Base-by-base conservation (phyloP, 163 green algal species). In the Volvox carteri region DNA sequence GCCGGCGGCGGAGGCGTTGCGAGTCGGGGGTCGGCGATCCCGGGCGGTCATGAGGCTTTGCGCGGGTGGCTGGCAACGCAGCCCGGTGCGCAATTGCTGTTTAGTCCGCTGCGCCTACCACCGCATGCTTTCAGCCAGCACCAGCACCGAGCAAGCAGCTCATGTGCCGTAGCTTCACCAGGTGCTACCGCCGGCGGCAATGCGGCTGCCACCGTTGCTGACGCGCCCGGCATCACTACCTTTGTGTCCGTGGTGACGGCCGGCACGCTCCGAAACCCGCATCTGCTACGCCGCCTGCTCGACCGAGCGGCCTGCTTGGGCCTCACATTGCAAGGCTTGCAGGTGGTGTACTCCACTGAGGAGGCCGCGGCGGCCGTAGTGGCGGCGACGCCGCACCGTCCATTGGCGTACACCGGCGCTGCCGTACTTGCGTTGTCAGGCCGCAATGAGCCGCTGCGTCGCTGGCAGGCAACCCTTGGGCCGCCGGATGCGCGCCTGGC, bases 381-480 rank as follows among this genome's bases (percentile, higher is more conserved):
- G 54, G 23, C 84, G 37, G 18, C 72, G n/a, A 84, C 72, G n/a
- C 84, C 84, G 54, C 84, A 89, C 54, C 72, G 84, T 6, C 84
- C 84, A 1, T 16, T n/a, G 84, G 39, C 84, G 46, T 89, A 77
- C 84, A 65, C 21, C 11, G 72, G 62, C 6, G 54, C 72, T 19
- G 70, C 84, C 1, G 19, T 84, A 42, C 72, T 89, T 28, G 72
- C 72, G 30, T 72, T 89, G 54, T 65, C 11, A 2, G 84, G 84
- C 41, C 54, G 54, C 18, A 65, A 65, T n/a, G 84, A 84, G 8
- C 23, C 70, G 39, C 23, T 84, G 54, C 72, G 72, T 6, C 84
- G 84, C 18, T 89, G 84, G 84, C 54, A 65, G 39, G 84, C 72
- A 7, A n/a, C 58, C 50, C 72, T 89, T n/a, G 84, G 84, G 8